Evolutionary conservation across 2,329 filamentous ascomycete species (phyloP), one percentile per base, ranked within the genome.

Genomic region (Hyphodiscus sp.): DNA sequence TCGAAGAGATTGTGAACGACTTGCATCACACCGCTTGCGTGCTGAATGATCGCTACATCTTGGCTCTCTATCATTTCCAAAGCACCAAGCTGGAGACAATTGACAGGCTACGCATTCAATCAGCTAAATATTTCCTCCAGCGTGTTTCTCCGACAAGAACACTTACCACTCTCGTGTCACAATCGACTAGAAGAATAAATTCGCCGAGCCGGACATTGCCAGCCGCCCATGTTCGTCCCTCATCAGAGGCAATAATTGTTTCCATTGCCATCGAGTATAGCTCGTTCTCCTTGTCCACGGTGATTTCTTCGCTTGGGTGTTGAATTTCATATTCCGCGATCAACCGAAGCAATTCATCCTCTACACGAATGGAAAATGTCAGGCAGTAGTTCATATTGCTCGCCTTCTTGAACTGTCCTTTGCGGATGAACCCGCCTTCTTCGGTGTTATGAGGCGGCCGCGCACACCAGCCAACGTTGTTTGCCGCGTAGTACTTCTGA

Each of bases 11-110:
- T 83, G 62, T 81, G 74, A 1, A 83, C 80, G 10, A 91, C 84
- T 60, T 90, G 83, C 86, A 91, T 90, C 55, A 91, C 86, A 23
- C 85, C 85, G 6, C 85, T 87, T 0, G 79, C 79, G 69, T 86
- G 86, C 66, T 89, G 86, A 53, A 89, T 75, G 61, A 89, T 87
- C 18, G 79, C 86, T 1, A 87, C 83, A 61, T 88, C 80, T 0
- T 83, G 85, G 15, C 78, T 84, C 58, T 80, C 74, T 59, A 85
- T 81, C 84, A 89, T 87, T 67, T 89, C 86, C 16, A 78, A 80
- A 18, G 82, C 84, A 73, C 75, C 50, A 19, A 59, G 49, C 2
- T 60, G 49, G 19, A 63, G 48, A 52, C 61, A 63, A 46, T 63
- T 58, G 8, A 45, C 55, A 19, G 61, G 61, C 15, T n/a, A n/a